These are phyloP conservation scores for Penicillium oxalicum DNA, from an alignment of 2,329 filamentous ascomycete species.

Conservation along the genomic window DNA sequence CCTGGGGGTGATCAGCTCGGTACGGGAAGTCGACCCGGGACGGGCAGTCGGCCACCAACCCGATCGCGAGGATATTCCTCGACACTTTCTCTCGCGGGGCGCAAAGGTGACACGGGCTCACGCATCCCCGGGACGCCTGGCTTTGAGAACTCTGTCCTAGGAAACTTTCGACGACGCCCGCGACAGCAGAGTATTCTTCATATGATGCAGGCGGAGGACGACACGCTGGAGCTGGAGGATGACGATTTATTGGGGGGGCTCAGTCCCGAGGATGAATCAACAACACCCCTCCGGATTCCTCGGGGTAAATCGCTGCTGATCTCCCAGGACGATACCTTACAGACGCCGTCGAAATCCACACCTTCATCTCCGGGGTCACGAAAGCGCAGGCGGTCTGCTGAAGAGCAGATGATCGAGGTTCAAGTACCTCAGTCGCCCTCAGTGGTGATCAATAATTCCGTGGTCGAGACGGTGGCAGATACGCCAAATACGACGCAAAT, in stretches of 20 bases:
- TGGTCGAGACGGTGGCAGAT: conserved; percentile 18
- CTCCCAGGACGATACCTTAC: conserved; percentile 13
- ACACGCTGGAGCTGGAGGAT: conserved; percentile 33
- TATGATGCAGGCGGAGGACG: conserved; percentile 39
- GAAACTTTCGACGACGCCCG: conserved; percentile 40
- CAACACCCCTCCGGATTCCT: conserved; percentile 38
- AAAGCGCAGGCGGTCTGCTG: conserved; percentile 33
- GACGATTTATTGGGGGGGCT: conserved; percentile 41
- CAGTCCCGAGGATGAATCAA: conserved; percentile 42
- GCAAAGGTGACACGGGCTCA: conserved; percentile 32
- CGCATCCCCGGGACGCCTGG: conserved; percentile 37
- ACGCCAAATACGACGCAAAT: conserved; percentile 15
- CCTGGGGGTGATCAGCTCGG: conserved; percentile 27
- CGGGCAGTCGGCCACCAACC: conserved; percentile 32
- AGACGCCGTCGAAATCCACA: conserved; percentile 22
- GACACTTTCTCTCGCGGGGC: conserved; percentile 33
- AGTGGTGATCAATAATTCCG: conserved; percentile 15
- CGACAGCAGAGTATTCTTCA: conserved; percentile 43
- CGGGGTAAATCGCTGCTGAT: conserved; percentile 28
- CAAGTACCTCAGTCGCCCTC: conserved; percentile 25
- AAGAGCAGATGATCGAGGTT: conserved; percentile 6
- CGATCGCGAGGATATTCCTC: conserved; percentile 37
- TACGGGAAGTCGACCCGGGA: conserved; percentile 31
- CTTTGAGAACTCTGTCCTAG: conserved; percentile 40
- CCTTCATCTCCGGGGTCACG: conserved; percentile 27